Evolutionary conservation across 2,329 filamentous ascomycete genomes (phyloP).

Genomic region (Dactylellina parvicollis): DNA sequence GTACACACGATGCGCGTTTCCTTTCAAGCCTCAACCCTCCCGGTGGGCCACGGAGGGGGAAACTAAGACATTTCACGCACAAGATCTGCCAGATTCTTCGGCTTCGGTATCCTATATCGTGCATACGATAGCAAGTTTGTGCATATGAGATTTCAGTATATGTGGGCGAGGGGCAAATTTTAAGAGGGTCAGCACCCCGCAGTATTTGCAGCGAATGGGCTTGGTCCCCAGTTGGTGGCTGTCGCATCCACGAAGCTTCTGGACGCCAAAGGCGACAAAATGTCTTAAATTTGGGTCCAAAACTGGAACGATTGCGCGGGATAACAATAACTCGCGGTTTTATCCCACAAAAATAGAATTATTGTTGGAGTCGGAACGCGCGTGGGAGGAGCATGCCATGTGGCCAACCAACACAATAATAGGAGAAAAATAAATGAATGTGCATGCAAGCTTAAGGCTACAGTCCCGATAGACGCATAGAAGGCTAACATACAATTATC

Average conservation of each 20-base stretch:
- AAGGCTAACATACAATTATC: conserved; percentile 4
- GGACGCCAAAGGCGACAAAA: conserved; percentile 43
- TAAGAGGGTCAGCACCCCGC: conserved; percentile 46
- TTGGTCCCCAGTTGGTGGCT: neutral
- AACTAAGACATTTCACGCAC: conserved; percentile 42
- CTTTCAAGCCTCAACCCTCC: conserved; percentile 1
- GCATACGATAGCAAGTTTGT: conserved; percentile 24
- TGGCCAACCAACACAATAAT: conserved; percentile 25
- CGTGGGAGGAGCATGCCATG: conserved; percentile 35
- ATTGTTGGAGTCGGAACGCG: conserved; percentile 15
- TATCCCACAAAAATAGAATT: conserved; percentile 45
- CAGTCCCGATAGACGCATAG: conserved; percentile 10
- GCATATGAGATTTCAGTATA: conserved; percentile 10
- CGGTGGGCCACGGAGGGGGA: neutral
- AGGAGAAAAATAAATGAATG: neutral
- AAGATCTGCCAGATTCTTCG: conserved; percentile 41
- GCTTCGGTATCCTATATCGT: conserved; percentile 54
- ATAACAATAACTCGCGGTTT: conserved; percentile 27
- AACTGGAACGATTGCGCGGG: conserved; percentile 34
- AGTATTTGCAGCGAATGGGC: conserved; percentile 4
- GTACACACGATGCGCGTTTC: too few relatives aligned
- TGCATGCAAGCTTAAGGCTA: conserved; percentile 12
- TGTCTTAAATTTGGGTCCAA: conserved; percentile 32
- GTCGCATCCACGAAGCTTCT: conserved; percentile 21
- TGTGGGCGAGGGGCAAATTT: conserved; percentile 39